Conservation (phyloP, 2,329 filamentous ascomycete species). For the Neofusicoccum cordaticola region DNA sequence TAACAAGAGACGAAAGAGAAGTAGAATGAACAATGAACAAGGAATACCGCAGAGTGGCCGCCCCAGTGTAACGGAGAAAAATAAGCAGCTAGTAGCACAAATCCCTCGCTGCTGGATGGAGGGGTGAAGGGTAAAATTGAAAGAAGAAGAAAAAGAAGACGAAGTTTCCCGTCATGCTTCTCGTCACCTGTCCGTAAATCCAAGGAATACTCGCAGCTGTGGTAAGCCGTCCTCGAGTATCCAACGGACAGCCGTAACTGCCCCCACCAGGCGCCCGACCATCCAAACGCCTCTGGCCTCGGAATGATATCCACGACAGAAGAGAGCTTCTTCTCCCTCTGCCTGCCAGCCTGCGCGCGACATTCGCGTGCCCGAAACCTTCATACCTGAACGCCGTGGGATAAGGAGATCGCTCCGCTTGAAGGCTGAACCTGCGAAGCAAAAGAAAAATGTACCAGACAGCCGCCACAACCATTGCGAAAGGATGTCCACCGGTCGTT, state of each 20-base stretch:
- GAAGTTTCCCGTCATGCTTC: not conserved
- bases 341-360: not conserved
- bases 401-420: not conserved
- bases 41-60: not conserved
- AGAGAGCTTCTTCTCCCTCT: not conserved
- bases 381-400: not conserved
- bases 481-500: not conserved
- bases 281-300: constrained; percentile 1
- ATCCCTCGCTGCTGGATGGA: constrained; percentile 4
- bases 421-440: not conserved
- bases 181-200: constrained; percentile 11
- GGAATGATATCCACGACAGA: not conserved
- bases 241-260: not conserved
- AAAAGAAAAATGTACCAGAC: not conserved
- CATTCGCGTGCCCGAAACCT: not conserved
- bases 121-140: not conserved
- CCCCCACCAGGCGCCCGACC: not conserved
- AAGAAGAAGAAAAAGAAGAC: not conserved
- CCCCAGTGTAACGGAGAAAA: not conserved
- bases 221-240: not conserved
- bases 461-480: not conserved
- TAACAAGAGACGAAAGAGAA: not conserved
- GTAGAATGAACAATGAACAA: constrained; percentile 5
- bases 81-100: constrained; percentile 15
- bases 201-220: constrained; percentile 3